phyloP scores from a whole-genome alignment of 495 filamentous ascomycete species.

The Oidiodendron maius region DNA sequence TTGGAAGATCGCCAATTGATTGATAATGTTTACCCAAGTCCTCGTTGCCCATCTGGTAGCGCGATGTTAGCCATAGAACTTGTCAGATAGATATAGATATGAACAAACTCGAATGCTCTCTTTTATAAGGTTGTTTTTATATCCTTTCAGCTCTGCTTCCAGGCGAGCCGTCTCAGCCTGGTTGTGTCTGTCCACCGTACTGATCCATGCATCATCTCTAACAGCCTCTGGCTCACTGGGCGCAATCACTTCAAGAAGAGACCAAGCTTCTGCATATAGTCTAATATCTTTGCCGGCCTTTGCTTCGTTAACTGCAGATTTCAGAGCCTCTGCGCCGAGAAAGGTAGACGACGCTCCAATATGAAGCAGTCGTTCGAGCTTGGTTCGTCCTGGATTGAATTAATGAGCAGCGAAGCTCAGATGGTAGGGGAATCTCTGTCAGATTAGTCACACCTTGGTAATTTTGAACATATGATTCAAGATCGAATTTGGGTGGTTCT shows the following conservation, averaged over 20 bases:
- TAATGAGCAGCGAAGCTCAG: background rate
- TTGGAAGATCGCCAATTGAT: conserved; percentile 52
- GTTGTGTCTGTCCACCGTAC: conserved; percentile 53
- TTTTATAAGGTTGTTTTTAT: conserved; percentile 97
- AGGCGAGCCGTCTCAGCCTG: conserved; percentile 63
- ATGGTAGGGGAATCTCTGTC: background rate
- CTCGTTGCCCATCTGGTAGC: conserved; percentile 65
- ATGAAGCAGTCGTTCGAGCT: conserved; percentile 71
- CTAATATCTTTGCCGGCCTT: conserved; percentile 69
- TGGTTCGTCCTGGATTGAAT: conserved; percentile 31
- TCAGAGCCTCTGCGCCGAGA: conserved; percentile 75
- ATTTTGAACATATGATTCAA: conserved; percentile 87
- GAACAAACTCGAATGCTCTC: conserved; percentile 83
- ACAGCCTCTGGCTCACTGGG: conserved; percentile 62
- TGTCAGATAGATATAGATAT: background rate
- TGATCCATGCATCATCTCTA: conserved; percentile 66
- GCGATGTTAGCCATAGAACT: background rate
- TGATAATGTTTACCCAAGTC: conserved; percentile 67
- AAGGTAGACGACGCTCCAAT: conserved; percentile 75
- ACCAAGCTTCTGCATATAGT: conserved; percentile 64
- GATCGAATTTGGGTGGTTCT: conserved; percentile 87
- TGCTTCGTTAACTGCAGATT: conserved; percentile 67
- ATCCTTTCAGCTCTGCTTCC: conserved; percentile 78
- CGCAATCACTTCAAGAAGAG: conserved; percentile 53
- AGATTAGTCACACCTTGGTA: conserved; percentile 63